Evolutionary conservation across 1,284 basidiomycete species (phyloP).

Genomic region (Apiotrichum veenhuisii): DNA sequence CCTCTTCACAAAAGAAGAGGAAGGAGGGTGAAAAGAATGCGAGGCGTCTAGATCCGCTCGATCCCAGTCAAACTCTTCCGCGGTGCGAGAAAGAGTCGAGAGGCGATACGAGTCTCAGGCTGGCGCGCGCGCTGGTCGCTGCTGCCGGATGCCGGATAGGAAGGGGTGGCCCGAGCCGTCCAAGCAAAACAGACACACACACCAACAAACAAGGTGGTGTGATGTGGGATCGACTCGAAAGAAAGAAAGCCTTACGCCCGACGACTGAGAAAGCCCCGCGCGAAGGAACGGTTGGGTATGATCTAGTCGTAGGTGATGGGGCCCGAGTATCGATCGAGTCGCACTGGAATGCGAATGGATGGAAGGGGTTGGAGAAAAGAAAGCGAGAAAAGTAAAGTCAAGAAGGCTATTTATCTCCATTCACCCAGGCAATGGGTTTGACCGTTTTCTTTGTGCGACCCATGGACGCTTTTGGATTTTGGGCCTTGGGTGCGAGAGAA

Average conservation of each 20-base stretch:
- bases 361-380: slow-evolving; percentile 2
- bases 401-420: slow-evolving; percentile 1
- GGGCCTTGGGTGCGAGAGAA: too few relatives aligned
- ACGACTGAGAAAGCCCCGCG: too few relatives aligned
- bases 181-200: neutral
- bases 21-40: neutral
- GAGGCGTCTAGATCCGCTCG: neutral
- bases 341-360: slow-evolving; percentile 4
- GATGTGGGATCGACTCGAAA: neutral
- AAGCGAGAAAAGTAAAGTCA: neutral
- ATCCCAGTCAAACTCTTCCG: too few relatives aligned
- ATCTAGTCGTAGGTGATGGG: neutral
- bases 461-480: too few relatives aligned
- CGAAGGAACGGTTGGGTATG: too few relatives aligned
- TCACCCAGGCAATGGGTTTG: neutral
- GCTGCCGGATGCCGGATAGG: neutral
- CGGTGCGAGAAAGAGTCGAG: too few relatives aligned
- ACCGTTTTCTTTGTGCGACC: too few relatives aligned
- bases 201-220: neutral
- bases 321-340: neutral
- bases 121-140: too few relatives aligned
- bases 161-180: neutral
- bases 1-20: too few relatives aligned
- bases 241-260: neutral
- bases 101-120: too few relatives aligned